Percentiles rank a stretch among this genome's conserved stretches.
phyloP scores from a whole-genome alignment of 1,284 basidiomycete species.

The Fomitiporia mediterranea region DNA sequence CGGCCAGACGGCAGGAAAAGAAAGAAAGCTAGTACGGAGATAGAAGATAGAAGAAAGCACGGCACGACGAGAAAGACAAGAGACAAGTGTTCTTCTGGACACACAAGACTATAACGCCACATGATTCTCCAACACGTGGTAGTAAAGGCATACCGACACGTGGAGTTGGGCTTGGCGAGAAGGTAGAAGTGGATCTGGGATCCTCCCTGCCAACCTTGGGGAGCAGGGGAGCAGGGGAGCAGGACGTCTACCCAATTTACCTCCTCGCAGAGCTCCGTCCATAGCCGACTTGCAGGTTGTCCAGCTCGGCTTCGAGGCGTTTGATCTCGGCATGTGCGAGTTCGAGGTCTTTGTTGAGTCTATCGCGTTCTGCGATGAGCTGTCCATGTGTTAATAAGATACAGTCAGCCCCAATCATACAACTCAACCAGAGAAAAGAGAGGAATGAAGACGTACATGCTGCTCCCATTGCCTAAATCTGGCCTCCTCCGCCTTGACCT shows the following conservation, averaged over 20 bases:
- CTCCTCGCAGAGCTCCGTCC: constrained; percentile 69
- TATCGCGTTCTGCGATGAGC: constrained; percentile 95
- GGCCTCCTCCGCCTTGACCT: constrained; percentile 98
- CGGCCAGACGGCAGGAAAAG: neutral
- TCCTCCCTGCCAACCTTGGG: neutral
- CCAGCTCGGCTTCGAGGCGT: constrained; percentile 82
- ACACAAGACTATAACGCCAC: neutral
- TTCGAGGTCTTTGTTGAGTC: constrained; percentile 96
- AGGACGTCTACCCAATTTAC: constrained; percentile 33
- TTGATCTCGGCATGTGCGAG: constrained; percentile 90
- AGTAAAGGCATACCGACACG: too few species aligned
- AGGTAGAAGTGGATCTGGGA: too few species aligned
- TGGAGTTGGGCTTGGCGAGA: too few species aligned
- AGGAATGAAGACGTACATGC: constrained; percentile 60
- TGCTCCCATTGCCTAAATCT: constrained; percentile 99
- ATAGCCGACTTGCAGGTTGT: constrained; percentile 85
- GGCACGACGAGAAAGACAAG: neutral
- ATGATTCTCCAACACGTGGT: too few species aligned
- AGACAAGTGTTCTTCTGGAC: neutral
- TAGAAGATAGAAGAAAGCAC: neutral
- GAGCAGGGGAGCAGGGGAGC: too few species aligned
- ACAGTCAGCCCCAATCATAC: constrained; percentile 5
- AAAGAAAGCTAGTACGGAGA: neutral
- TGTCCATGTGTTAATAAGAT: constrained; percentile 29
- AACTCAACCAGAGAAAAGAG: neutral